Conservation (phyloP, 176 grass and related monocot species). For the Hordeum marinum region DNA sequence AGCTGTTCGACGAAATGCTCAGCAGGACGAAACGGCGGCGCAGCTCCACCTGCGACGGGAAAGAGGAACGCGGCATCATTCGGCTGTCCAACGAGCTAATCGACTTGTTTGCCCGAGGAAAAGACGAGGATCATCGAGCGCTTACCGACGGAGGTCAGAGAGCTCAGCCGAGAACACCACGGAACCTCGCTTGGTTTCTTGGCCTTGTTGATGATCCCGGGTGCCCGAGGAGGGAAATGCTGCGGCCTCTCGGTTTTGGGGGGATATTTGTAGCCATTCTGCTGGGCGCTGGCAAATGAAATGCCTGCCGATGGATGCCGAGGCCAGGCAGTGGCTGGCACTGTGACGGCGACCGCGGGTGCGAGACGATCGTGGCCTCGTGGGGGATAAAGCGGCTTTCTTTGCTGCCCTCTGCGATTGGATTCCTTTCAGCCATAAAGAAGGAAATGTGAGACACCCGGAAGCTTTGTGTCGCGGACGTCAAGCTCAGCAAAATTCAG, state of each 20-base stretch:
- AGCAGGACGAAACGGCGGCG: neutral
- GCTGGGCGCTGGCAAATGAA: neutral
- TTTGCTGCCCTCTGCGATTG: neutral
- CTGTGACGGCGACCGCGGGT: neutral
- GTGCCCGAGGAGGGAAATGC: neutral
- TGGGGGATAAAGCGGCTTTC: neutral
- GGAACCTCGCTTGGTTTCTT: neutral
- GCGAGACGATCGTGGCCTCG: neutral
- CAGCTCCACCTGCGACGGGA: neutral
- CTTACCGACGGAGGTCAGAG: conserved; percentile 14
- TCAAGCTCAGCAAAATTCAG: conserved; percentile 1
- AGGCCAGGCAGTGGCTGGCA: neutral
- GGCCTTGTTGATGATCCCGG: neutral
- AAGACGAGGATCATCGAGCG: neutral
- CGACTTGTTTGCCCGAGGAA: neutral
- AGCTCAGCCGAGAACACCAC: neutral
- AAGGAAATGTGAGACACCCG: neutral
- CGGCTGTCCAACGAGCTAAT: neutral
- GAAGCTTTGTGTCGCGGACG: neutral
- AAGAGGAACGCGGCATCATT: neutral
- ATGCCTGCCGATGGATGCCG: neutral
- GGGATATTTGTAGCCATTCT: neutral
- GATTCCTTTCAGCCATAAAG: neutral
- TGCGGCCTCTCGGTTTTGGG: neutral
- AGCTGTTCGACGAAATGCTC: conserved; percentile 34